Evolutionary conservation across 164 flowering plant genomes (phyloP).

Genomic region (Sextonia rubra): DNA sequence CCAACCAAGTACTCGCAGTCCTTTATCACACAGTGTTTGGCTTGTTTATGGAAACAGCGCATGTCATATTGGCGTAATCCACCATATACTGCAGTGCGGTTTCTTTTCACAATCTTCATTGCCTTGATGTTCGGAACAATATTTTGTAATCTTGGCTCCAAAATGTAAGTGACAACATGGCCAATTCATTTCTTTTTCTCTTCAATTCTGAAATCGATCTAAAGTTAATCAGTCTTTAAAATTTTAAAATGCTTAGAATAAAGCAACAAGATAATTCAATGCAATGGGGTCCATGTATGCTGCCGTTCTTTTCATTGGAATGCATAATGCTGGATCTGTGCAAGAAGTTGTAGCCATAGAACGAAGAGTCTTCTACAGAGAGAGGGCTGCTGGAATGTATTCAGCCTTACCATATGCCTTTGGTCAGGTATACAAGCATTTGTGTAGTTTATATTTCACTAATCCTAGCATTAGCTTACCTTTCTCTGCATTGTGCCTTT

Average conservation of each 20-base stretch:
- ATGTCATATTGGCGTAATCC: conserved; percentile 58
- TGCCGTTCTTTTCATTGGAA: too few species aligned
- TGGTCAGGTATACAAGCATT: conserved; percentile 32
- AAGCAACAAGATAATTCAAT: conserved; percentile 34
- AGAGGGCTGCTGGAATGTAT: too few species aligned
- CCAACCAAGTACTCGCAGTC: conserved; percentile 40
- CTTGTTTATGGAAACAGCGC: conserved; percentile 55
- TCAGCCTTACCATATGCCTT: conserved; percentile 61
- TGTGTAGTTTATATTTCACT: neutral
- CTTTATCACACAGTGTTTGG: conserved; percentile 41
- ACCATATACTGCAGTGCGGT: conserved; percentile 44
- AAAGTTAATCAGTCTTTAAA: neutral
- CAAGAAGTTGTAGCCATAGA: too few species aligned
- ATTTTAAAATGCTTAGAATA: conserved; percentile 13
- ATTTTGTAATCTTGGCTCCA: conserved; percentile 37
- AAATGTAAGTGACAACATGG: conserved; percentile 14
- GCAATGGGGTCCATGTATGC: conserved; percentile 69
- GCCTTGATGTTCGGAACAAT: conserved; percentile 54
- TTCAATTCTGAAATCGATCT: neutral
- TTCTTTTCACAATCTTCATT: conserved; percentile 40
- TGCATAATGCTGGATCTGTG: too few species aligned
- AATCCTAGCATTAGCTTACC: neutral
- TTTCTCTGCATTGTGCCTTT: neutral
- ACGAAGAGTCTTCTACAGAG: too few species aligned
- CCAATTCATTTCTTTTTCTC: neutral